phyloP scores from a whole-genome alignment of 768 basidiomycete species.

The Clathrus columnatus region DNA sequence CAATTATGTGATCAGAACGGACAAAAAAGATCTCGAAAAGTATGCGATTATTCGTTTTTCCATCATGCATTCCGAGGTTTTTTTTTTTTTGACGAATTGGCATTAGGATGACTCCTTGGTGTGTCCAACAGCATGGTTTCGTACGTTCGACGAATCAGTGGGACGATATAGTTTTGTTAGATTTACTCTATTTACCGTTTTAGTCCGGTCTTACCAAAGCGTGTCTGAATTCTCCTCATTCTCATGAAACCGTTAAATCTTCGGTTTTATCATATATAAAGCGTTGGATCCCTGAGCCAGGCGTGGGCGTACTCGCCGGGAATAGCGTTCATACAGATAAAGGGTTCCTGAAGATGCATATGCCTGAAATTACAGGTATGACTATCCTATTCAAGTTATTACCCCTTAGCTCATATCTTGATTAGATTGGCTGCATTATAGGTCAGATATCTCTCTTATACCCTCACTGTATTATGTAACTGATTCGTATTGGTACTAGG shows the following conservation, averaged over 20 bases:
- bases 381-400: not conserved
- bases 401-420: not conserved
- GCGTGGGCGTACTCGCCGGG: slow-evolving; percentile 69
- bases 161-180: not conserved
- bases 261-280: slow-evolving; percentile 70
- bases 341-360: slow-evolving; percentile 60
- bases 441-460: slow-evolving; percentile 30
- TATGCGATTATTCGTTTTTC: slow-evolving; percentile 26
- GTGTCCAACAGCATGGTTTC: slow-evolving; percentile 67
- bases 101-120: slow-evolving; percentile 82
- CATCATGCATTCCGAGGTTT: slow-evolving; percentile 1
- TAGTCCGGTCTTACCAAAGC: slow-evolving; percentile 78
- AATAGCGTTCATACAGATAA: slow-evolving; percentile 81
- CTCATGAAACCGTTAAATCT: slow-evolving; percentile 48
- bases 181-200: slow-evolving; percentile 4
- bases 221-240: slow-evolving; percentile 64
- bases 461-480: not conserved
- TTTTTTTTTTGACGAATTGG: not conserved
- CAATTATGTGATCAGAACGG: slow-evolving; percentile 63
- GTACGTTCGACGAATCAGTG: slow-evolving; percentile 29
- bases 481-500: slow-evolving; percentile 26
- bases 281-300: slow-evolving; percentile 67
- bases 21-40: slow-evolving; percentile 63
- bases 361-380: slow-evolving; percentile 54
- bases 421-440: slow-evolving; percentile 73